Base-by-base conservation (phyloP, 352 stramenopile species). In the Pythium sukuiense region DNA sequence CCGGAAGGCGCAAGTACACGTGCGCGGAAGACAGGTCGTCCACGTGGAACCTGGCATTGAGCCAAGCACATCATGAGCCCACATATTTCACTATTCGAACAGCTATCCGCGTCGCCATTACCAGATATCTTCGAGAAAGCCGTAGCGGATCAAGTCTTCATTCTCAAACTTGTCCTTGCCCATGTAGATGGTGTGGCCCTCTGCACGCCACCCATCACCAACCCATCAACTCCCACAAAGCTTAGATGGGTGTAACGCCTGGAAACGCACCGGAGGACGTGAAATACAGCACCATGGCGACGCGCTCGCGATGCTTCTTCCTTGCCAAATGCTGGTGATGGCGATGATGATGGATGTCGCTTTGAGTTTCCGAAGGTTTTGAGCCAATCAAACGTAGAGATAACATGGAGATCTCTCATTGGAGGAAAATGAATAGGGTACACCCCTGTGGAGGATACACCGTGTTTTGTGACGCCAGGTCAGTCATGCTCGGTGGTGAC, bases 121-220 rank as follows among this genome's bases (percentile, higher is more conserved):
- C 89, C 92, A 98, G 61, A 99, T 92, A 77, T 99, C 96, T 70
- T 98, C 93, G 14, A 96, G 77, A 62, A 96, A 96, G 58, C 96
- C 96, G 55, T 99, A 99, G 66, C 97, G 96, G 66, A 99, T 99
- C 54, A 99, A 83, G 69, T 98, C 90, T 85, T 99, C 97, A 74
- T 99, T 99, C 82, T 99, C 97, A 71, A 96, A 98, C 81, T 99
- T 99, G 85, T 99, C 97, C 64, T 95, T 97, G 63, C 97, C 97
- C 95, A 99, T 98, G 79, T 98, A 99, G 49, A 98, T 96, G 37
- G 79, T 95, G 64, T 95, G 91, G 13, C 96, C 87, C 77, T 92
- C 89, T 93, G 57, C 32, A 43, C 39, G 18, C 27, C 29, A n/a
- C 46, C 12, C 54, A 35, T 8, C 39, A 43, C 8, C 49, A 29